Conservation (phyloP, 2,329 filamentous ascomycete genomes). For the Lachnellula cervina region DNA sequence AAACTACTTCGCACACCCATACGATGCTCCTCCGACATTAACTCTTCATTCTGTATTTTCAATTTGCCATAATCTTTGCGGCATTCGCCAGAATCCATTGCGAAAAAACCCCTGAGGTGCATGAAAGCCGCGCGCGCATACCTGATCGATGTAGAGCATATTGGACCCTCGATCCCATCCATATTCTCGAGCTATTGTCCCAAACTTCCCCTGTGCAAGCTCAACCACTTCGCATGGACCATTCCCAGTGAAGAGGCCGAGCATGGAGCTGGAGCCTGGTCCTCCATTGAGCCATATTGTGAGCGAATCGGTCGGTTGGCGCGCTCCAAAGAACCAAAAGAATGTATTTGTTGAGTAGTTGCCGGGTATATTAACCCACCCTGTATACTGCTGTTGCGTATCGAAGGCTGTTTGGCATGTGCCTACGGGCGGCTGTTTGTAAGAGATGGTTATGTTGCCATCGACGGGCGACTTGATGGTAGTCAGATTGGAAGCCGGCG, state of each 20-base stretch:
- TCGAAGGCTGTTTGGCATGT: conserved; percentile 62
- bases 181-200: conserved; percentile 55
- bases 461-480: conserved; percentile 59
- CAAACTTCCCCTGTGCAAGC: conserved; percentile 43
- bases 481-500: conserved; percentile 41
- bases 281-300: conserved; percentile 66
- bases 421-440: conserved; percentile 55
- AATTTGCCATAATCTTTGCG: background rate
- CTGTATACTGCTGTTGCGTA: conserved; percentile 64
- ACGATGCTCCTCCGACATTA: background rate
- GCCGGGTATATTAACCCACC: conserved; percentile 61
- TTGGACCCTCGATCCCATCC: conserved; percentile 61
- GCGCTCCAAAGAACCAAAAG: conserved; percentile 44
- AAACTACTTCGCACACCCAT: background rate
- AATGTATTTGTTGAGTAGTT: conserved; percentile 46
- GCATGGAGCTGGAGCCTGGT: conserved; percentile 59
- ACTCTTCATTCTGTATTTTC: background rate
- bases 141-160: conserved; percentile 49
- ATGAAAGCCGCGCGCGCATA: conserved; percentile 26
- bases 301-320: conserved; percentile 44
- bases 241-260: conserved; percentile 57
- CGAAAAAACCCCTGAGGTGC: background rate
- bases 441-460: conserved; percentile 60
- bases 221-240: conserved; percentile 51
- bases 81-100: background rate